Evolutionary conservation across 768 basidiomycete species (phyloP), one percentile per base, ranked within the genome.

Genomic region (Stropharia rugosoannulata): DNA sequence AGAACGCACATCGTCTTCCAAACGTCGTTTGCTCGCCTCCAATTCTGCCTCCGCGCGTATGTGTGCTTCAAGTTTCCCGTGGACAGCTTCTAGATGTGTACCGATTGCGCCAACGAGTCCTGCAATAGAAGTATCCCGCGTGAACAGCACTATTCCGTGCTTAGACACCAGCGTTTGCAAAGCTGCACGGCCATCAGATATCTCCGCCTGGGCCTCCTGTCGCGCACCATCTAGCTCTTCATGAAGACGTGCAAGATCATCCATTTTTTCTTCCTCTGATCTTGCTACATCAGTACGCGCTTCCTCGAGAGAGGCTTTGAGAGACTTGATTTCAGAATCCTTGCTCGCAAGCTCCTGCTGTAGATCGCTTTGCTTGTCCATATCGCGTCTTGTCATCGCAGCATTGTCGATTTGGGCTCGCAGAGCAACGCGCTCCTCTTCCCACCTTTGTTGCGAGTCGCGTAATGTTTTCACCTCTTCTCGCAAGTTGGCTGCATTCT

Each of bases 401-500:
- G 78, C 52, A 9, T 76, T 70, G 47, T 75, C 71, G 37, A 85
- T 59, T 41, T 76, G 74, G 45, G 68, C 58, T 58, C 76, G 73
- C n/a, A 84, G 64, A 61, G 59, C 73, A 65, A 63, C 73, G 51
- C 61, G 74, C 62, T 66, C 65, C 54, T 50, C 77, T 64, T 73
- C 73, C 63, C 81, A 64, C 60, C 73, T 72, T 13, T 57, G 64
- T 55, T 77, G 80, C 64, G 86, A 83, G 51, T 74, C 68, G 52
- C 74, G 68, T 56, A 90, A 64, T 42, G 70, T 68, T 48, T 81
- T 73, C 25, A 82, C 66, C 42, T 89, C 82, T 52, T 73, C 68
- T 67, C 86, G 80, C 50, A 90, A 63, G 1, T 80, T 76, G 15
- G 72, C 69, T 41, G 87, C 83, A 36, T 80, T 85, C 46, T 89